A percentile compares a stretch with the other conserved stretches of the same genome.
Evolutionary conservation across 768 basidiomycete genomes (phyloP).

Genomic region (Mycena galericulata): DNA sequence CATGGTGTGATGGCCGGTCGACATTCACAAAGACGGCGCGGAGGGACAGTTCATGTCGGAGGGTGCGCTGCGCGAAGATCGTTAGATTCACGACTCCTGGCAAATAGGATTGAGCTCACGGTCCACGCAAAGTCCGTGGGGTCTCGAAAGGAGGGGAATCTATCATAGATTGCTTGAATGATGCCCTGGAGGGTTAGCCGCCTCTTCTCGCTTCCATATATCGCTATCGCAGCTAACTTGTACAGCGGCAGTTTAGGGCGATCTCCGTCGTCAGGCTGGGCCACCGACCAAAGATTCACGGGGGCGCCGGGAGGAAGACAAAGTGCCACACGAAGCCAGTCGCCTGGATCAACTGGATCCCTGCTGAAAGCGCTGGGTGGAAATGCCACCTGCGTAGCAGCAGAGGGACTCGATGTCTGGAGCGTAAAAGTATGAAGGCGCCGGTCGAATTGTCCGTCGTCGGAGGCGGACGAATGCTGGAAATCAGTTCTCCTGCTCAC

Average conservation of each 20-base stretch:
- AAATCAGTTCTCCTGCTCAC: not conserved
- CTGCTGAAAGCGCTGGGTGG: slow-evolving; percentile 2
- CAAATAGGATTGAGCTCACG: slow-evolving; percentile 51
- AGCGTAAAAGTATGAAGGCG: not conserved
- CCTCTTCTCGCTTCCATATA: slow-evolving; percentile 66
- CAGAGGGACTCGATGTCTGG: not conserved
- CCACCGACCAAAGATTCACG: slow-evolving; percentile 6
- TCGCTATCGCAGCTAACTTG: slow-evolving; percentile 66
- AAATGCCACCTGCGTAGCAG: not conserved
- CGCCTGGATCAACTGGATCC: slow-evolving; percentile 1
- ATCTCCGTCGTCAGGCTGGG: not conserved
- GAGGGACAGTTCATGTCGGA: slow-evolving; percentile 23
- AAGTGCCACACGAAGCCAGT: not conserved
- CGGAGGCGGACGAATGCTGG: not conserved
- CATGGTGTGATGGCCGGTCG: not conserved
- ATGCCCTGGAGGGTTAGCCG: slow-evolving; percentile 73
- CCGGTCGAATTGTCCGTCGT: not conserved
- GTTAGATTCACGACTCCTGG: not conserved
- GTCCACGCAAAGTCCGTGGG: slow-evolving; percentile 64
- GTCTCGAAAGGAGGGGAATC: slow-evolving; percentile 66
- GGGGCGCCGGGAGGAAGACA: not conserved
- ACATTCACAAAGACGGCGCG: not conserved
- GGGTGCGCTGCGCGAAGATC: not conserved
- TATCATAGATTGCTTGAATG: slow-evolving; percentile 62
- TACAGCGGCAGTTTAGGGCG: not conserved